Conservation (phyloP, 139 green algal species). For the Closterium sp. region DNA sequence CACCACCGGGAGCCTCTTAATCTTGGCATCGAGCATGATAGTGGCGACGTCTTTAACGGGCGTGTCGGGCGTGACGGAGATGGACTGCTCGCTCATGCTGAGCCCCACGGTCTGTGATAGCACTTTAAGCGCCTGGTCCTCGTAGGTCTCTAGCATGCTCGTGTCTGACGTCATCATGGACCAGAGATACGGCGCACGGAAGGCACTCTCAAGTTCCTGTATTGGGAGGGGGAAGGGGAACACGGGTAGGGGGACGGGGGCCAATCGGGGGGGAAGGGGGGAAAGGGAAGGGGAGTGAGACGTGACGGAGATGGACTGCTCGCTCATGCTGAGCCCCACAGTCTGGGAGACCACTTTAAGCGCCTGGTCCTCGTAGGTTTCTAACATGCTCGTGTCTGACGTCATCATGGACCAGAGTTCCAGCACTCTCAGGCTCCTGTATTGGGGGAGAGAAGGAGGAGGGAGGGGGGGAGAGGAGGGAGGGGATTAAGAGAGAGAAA, state of each 20-base stretch:
- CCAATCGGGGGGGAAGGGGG: too few relatives aligned
- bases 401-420: not conserved
- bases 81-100: slow-evolving; percentile 1
- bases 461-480: too few relatives aligned
- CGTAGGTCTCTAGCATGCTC: not conserved
- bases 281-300: not conserved
- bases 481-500: too few relatives aligned
- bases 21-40: not conserved
- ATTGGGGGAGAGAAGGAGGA: too few relatives aligned
- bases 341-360: not conserved
- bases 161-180: not conserved
- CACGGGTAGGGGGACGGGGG: too few relatives aligned
- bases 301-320: not conserved
- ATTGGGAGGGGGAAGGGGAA: too few relatives aligned
- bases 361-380: not conserved
- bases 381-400: not conserved
- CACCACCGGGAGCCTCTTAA: not conserved
- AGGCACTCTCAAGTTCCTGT: not conserved
- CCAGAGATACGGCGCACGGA: not conserved
- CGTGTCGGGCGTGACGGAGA: not conserved
- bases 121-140: not conserved
- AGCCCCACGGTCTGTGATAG: not conserved
- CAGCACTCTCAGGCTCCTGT: too few relatives aligned
- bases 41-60: not conserved
- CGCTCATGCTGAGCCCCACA: slow-evolving; percentile 1